These are phyloP conservation scores for Trichoderma afroharzianum DNA, from an alignment of 2,329 filamentous ascomycete species.

Conservation along the genomic window DNA sequence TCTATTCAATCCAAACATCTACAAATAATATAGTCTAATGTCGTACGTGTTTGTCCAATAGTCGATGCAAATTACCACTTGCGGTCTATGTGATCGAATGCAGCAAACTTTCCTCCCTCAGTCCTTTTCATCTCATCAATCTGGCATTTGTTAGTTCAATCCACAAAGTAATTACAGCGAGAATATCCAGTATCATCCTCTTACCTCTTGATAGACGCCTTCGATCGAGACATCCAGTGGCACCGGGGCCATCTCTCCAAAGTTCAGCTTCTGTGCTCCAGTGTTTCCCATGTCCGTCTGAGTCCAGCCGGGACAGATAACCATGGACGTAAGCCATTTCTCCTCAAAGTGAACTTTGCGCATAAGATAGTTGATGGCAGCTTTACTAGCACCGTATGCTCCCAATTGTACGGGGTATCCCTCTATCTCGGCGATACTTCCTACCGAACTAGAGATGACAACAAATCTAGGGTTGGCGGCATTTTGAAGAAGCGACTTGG, in stretches of 20 bases:
- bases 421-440: neutral
- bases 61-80: neutral
- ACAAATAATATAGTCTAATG: neutral
- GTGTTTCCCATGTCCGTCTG: neutral
- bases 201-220: neutral
- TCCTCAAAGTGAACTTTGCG: neutral
- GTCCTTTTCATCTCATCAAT: neutral
- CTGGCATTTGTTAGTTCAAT: neutral
- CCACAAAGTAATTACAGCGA: neutral
- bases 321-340: neutral
- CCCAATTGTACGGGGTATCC: neutral
- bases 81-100: neutral
- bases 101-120: neutral
- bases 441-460: neutral
- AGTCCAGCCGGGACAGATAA: neutral
- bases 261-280: neutral
- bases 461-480: neutral
- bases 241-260: neutral
- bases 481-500: neutral
- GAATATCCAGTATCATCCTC: neutral
- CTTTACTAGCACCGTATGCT: neutral
- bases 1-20: neutral
- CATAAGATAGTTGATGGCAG: constrained; percentile 1
- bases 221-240: neutral
- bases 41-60: neutral